These are phyloP conservation scores for Hypoxylon perforatum DNA, from an alignment of 495 filamentous ascomycete species.

Conservation along the genomic window DNA sequence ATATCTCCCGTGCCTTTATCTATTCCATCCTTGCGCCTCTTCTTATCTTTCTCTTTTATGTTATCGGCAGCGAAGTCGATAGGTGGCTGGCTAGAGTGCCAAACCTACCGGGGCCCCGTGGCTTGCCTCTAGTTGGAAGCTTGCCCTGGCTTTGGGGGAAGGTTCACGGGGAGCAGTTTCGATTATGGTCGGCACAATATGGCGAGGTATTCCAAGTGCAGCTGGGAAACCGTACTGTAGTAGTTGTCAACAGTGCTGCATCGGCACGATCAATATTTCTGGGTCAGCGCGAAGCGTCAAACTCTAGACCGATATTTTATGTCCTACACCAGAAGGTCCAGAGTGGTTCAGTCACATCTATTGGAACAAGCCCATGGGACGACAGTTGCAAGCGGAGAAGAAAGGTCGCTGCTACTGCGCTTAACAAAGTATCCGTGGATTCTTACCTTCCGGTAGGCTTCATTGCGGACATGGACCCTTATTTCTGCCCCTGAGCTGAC, in stretches of 20 bases:
- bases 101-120: no score
- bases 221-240: constrained; percentile 72
- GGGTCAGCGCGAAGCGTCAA: constrained; percentile 74
- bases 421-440: constrained; percentile 67
- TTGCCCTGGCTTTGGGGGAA: no score
- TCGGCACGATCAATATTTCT: constrained; percentile 76
- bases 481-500: not conserved
- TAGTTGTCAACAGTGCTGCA: constrained; percentile 78
- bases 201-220: constrained; percentile 77
- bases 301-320: constrained; percentile 75
- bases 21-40: no score
- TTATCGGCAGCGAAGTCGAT: no score
- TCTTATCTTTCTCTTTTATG: no score
- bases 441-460: no score
- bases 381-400: constrained; percentile 76
- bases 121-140: no score
- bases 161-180: no score
- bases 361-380: constrained; percentile 80
- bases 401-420: constrained; percentile 76
- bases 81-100: no score
- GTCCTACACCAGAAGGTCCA: constrained; percentile 76
- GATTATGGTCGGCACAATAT: constrained; percentile 49
- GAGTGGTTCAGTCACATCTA: constrained; percentile 74
- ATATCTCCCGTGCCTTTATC: no score
- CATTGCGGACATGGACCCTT: no score